Percentiles rank a stretch among this genome's conserved stretches.
These are phyloP conservation scores for Coniferiporia weirii DNA, from an alignment of 1,284 basidiomycete species.

Conservation along the genomic window DNA sequence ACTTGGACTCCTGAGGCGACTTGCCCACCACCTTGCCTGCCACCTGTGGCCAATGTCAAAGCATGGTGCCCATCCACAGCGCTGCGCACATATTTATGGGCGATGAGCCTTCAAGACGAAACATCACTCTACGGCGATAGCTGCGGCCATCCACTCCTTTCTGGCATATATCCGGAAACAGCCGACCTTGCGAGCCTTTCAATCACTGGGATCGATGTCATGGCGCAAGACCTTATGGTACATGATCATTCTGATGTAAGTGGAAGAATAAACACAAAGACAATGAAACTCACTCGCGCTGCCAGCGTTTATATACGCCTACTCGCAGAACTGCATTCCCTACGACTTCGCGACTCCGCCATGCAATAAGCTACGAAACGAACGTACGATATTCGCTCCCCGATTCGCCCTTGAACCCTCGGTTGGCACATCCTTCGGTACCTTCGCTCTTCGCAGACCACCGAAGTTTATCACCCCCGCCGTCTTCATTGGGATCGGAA, in stretches of 20 bases:
- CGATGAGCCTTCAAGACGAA: background rate
- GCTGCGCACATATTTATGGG: slow-evolving; percentile 17
- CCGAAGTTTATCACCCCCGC: too few relatives aligned
- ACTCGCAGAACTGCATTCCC: background rate
- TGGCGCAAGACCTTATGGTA: slow-evolving; percentile 1
- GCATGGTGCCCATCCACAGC: slow-evolving; percentile 3
- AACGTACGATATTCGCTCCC: slow-evolving; percentile 10
- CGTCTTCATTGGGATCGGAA: too few relatives aligned
- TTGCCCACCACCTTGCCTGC: background rate
- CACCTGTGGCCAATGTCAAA: background rate
- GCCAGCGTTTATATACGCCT: background rate
- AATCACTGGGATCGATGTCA: background rate
- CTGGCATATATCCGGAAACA: background rate
- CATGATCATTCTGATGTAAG: slow-evolving; percentile 1
- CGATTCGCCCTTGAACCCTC: background rate
- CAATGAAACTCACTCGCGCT: background rate
- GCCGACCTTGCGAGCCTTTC: background rate
- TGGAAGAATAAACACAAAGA: background rate
- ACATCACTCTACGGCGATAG: slow-evolving; percentile 3
- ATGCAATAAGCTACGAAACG: slow-evolving; percentile 1
- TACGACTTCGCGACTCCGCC: background rate
- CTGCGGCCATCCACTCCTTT: background rate
- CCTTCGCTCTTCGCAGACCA: too few relatives aligned
- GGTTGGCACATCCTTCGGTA: background rate
- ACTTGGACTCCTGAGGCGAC: background rate